These are phyloP conservation scores for Thermochaetoides thermophila DNA, from an alignment of 495 filamentous ascomycete genomes.

Conservation along the genomic window DNA sequence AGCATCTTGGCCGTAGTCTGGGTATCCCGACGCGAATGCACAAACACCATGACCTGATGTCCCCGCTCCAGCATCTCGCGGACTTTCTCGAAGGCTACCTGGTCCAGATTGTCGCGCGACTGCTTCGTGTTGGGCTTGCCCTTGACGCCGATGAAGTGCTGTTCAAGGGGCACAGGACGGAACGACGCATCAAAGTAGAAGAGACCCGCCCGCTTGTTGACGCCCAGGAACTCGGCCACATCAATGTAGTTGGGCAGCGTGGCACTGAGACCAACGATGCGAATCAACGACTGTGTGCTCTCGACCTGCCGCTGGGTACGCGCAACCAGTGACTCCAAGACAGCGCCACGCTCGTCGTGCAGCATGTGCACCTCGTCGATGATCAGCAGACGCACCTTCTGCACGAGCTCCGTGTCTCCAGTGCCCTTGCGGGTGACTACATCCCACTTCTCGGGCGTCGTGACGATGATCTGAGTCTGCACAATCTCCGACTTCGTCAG, in stretches of 20 bases:
- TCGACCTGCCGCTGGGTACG: slow-evolving; percentile 93
- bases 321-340: slow-evolving; percentile 88
- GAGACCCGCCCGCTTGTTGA: slow-evolving; percentile 81
- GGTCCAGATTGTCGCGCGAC: slow-evolving; percentile 78
- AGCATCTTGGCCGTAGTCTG: slow-evolving; percentile 74
- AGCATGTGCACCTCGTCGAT: slow-evolving; percentile 99
- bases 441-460: slow-evolving; percentile 99
- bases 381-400: slow-evolving; percentile 90
- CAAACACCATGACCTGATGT: slow-evolving; percentile 98
- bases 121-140: slow-evolving; percentile 68
- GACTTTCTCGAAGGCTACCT: slow-evolving; percentile 83
- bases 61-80: slow-evolving; percentile 73
- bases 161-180: slow-evolving; percentile 87
- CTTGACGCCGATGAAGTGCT: slow-evolving; percentile 93
- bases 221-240: slow-evolving; percentile 90
- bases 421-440: slow-evolving; percentile 94
- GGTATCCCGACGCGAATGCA: slow-evolving; percentile 92
- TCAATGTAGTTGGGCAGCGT: slow-evolving; percentile 94
- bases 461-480: slow-evolving; percentile 94
- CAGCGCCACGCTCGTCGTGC: slow-evolving; percentile 91
- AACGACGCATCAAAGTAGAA: slow-evolving; percentile 98
- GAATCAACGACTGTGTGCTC: slow-evolving; percentile 92
- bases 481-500: slow-evolving; percentile 92
- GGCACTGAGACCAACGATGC: slow-evolving; percentile 87
- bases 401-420: slow-evolving; percentile 91